Conservation (phyloP, 2,329 filamentous ascomycete species). For the Ophiostoma angusticollis region DNA sequence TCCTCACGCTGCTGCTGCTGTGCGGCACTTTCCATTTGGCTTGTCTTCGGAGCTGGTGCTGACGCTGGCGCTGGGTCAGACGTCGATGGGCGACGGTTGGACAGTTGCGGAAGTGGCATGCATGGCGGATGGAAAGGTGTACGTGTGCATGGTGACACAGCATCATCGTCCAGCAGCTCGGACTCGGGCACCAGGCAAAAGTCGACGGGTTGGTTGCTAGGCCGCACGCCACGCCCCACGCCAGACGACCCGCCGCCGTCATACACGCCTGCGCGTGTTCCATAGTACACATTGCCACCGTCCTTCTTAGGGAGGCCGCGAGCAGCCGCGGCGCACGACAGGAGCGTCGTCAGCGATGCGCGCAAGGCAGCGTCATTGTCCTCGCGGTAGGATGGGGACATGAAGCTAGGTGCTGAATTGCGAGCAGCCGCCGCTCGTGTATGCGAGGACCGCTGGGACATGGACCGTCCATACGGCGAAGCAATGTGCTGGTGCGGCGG, state of each 20-base stretch:
- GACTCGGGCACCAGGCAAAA: constrained; percentile 48
- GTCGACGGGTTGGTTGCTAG: constrained; percentile 42
- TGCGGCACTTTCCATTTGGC: too few species aligned
- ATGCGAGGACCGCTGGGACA: constrained; percentile 35
- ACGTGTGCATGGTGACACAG: constrained; percentile 6
- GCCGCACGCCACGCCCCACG: constrained; percentile 27
- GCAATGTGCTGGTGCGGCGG: constrained; percentile 32
- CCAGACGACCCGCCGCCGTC: constrained; percentile 15
- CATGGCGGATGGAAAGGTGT: constrained; percentile 14
- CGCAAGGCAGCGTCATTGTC: constrained; percentile 90
- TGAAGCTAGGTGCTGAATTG: constrained; percentile 44
- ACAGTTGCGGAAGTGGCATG: background rate
- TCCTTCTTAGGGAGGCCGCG: constrained; percentile 61
- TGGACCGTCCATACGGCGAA: constrained; percentile 33
- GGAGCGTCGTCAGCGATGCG: constrained; percentile 82
- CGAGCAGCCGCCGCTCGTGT: constrained; percentile 29
- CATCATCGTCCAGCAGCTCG: constrained; percentile 33
- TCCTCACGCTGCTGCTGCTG: background rate
- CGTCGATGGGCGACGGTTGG: background rate
- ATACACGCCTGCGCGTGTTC: background rate
- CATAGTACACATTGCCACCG: too few species aligned
- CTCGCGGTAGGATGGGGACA: constrained; percentile 63
- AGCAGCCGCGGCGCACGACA: constrained; percentile 89
- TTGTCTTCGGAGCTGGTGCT: too few species aligned
- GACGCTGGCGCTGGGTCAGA: background rate